Evolutionary conservation across 805 yeast genomes (phyloP), one percentile per base, ranked within the genome.

Genomic region (Hanseniaspora lachancei): DNA sequence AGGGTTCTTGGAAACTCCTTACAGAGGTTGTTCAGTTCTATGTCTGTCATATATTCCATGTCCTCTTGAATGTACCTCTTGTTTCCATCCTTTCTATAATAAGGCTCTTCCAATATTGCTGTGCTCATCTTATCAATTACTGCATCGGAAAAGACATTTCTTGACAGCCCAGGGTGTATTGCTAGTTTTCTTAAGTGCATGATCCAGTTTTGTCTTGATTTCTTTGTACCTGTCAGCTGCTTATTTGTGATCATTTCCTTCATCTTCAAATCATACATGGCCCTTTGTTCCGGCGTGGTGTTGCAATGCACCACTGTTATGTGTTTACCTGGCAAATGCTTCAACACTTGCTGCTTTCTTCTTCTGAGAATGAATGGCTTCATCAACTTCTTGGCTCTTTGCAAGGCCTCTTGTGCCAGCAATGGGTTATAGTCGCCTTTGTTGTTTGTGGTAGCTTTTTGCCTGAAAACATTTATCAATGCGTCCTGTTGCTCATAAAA

Each of bases 301-400:
- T 77, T 81, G 68, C 97, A 89, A 60, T 74, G 74, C 52, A 77
- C 79, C 39, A 85, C 76, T 47, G 70, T 71, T 57, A 83, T 87
- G 55, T 73, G 70, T 65, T 93, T 93, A 34, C 77, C 74, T 0
- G 98, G 98, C 57, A 93, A 73, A 66, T 93, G 91, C 65, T 86
- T 80, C 68, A 93, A 76, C 8, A 93, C 98, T 69, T 91, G 97
- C 56, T 79, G 86, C 71, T 93, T 93, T 66, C 83, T 84, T 67
- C 99, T 81, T 69, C 99, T 78, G 63, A 93, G 72, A 9, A 93
- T 91, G 71, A 93, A 93, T 4, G 99, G 99, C 2, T 95, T 85
- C 97, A 93, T 91, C 97, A 93, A 91, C 5, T 93, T 84, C 67
- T 87, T 88, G 3, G 99, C 99, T 65, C 89, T 86, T 36, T 81